Conservation (phyloP, 192 early-diverging fungal genomes). For the Backusella parvicylindrica region DNA sequence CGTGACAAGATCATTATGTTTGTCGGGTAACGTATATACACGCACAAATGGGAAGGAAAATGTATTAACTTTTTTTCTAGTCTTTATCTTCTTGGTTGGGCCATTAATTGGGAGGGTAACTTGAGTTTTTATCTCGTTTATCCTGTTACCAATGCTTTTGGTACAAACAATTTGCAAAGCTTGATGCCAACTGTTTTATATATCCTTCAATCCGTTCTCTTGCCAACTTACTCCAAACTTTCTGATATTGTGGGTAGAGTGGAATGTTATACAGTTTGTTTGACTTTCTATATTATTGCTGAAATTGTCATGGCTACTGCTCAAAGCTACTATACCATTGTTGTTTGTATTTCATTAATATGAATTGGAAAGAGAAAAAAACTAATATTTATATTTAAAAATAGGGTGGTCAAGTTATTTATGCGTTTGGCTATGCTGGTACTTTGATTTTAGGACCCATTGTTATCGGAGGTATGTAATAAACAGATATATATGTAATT, state of each 20-base stretch:
- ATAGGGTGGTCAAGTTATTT: constrained; percentile 25
- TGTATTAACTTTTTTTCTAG: background rate
- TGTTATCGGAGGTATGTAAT: constrained; percentile 9
- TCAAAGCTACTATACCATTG: constrained; percentile 1
- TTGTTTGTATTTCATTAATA: background rate
- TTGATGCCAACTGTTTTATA: constrained; percentile 13
- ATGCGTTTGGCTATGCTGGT: constrained; percentile 25
- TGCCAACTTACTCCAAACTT: constrained; percentile 17
- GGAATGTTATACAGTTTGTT: constrained; percentile 2
- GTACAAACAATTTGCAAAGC: constrained; percentile 5
- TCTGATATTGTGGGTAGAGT: constrained; percentile 21
- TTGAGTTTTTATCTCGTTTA: background rate
- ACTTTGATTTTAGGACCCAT: constrained; percentile 8
- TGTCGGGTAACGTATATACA: background rate
- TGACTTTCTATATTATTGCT: background rate
- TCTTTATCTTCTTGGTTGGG: constrained; percentile 7
- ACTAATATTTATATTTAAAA: background rate
- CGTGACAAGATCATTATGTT: constrained; percentile 3
- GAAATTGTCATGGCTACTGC: background rate
- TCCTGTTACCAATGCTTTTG: constrained; percentile 10
- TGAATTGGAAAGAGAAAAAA: background rate
- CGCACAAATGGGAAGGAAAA: no score
- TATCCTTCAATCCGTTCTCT: constrained; percentile 13
- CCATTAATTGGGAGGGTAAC: constrained; percentile 8
- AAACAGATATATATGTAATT: background rate